Percentiles rank a stretch among this genome's conserved stretches.
Evolutionary conservation across 1,139 yeast genomes (phyloP).

Genomic region (Blastobotrys proliferans): DNA sequence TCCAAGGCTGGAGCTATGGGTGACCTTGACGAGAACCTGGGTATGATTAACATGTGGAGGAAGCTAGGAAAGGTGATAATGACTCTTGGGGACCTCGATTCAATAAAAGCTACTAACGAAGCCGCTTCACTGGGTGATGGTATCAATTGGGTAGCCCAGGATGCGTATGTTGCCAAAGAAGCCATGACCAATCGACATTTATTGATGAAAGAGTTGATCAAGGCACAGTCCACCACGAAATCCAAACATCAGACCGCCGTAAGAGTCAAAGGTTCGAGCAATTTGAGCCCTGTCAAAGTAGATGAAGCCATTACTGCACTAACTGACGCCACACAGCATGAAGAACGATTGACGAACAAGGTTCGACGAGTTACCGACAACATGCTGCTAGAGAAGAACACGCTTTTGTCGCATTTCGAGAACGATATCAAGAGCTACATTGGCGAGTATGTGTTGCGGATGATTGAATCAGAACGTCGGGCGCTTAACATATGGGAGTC

Average conservation of each 20-base stretch:
- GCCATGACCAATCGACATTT: conserved; percentile 89
- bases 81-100: conserved; percentile 70
- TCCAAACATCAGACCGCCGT: conserved; percentile 70
- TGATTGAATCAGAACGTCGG: conserved; percentile 83
- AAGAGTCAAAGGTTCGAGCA: conserved; percentile 66
- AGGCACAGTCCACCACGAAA: conserved; percentile 72
- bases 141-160: conserved; percentile 57
- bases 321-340: conserved; percentile 75
- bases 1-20: conserved; percentile 48
- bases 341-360: conserved; percentile 68
- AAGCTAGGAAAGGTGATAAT: conserved; percentile 66
- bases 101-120: conserved; percentile 69
- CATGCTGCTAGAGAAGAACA: conserved; percentile 69
- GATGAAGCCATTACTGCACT: conserved; percentile 83
- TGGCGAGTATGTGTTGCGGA: conserved; percentile 59
- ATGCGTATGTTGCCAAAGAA: conserved; percentile 85
- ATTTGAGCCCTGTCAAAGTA: conserved; percentile 80
- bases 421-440: conserved; percentile 50
- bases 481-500: conserved; percentile 72
- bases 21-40: conserved; percentile 50
- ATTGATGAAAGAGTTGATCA: conserved; percentile 79
- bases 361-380: conserved; percentile 81
- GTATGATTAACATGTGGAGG: conserved; percentile 80
- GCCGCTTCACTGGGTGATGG: conserved; percentile 79
- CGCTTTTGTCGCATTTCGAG: conserved; percentile 55